Evolutionary conservation across 148 eudicot species (phyloP).

Genomic region (Chenopodium suecicum): DNA sequence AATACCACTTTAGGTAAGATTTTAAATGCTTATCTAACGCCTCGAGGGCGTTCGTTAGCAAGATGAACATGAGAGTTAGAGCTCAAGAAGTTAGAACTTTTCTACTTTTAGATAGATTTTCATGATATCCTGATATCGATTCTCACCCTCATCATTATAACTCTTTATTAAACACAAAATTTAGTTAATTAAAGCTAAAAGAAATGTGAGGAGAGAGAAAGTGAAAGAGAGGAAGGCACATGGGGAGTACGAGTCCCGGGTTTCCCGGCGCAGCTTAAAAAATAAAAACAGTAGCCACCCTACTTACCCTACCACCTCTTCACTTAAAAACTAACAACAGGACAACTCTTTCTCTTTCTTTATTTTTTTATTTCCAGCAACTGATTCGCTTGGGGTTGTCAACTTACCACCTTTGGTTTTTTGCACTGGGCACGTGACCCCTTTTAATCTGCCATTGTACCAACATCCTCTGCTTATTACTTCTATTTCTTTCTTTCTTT

Average conservation of each 20-base stretch:
- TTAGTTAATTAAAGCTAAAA: no score
- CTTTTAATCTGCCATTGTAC: not conserved
- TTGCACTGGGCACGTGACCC: slow-evolving; percentile 25
- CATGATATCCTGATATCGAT: no score
- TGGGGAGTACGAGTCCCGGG: slow-evolving; percentile 44
- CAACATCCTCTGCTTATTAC: slow-evolving; percentile 17
- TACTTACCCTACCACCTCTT: not conserved
- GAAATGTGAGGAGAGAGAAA: not conserved
- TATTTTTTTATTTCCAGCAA: no score
- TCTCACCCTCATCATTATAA: no score
- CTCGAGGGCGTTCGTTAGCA: no score
- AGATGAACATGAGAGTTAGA: no score
- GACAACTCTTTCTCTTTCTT: not conserved
- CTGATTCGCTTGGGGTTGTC: not conserved
- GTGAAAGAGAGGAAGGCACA: slow-evolving; percentile 13
- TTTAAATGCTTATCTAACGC: no score
- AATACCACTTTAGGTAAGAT: no score
- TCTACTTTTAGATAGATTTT: no score
- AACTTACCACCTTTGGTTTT: slow-evolving; percentile 3
- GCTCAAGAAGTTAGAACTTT: no score
- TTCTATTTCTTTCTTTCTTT: not conserved
- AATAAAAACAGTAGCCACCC: not conserved
- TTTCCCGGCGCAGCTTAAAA: slow-evolving; percentile 22
- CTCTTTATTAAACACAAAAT: no score
- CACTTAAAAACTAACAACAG: not conserved